Conservation (phyloP, 306 rosid genomes). For the Oemleria cerasiformis region DNA sequence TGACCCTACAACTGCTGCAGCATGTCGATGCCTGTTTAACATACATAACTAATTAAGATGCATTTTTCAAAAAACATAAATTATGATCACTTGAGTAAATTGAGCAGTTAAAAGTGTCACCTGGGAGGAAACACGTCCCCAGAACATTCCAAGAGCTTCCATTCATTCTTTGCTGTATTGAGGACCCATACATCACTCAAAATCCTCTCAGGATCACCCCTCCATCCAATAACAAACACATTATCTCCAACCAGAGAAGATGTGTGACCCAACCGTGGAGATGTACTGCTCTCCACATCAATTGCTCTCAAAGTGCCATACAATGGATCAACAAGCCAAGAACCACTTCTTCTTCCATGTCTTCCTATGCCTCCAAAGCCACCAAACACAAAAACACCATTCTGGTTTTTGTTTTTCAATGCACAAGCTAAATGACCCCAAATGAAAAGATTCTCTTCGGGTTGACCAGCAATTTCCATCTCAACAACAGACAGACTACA, state of each 20-base stretch:
- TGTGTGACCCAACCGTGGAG: slow-evolving; percentile 75
- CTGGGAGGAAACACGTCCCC: slow-evolving; percentile 69
- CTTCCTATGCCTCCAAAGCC: slow-evolving; percentile 96
- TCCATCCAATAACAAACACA: slow-evolving; percentile 81
- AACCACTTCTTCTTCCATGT: slow-evolving; percentile 71
- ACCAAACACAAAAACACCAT: slow-evolving; percentile 60
- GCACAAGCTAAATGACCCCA: slow-evolving; percentile 89
- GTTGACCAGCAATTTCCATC: slow-evolving; percentile 56
- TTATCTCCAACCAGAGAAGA: slow-evolving; percentile 58
- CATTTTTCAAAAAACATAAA: background rate
- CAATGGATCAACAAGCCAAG: slow-evolving; percentile 52
- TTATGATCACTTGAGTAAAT: background rate
- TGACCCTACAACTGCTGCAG: slow-evolving; percentile 70
- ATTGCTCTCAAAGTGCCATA: slow-evolving; percentile 49
- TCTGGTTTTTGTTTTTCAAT: slow-evolving; percentile 25
- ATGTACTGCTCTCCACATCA: slow-evolving; percentile 36
- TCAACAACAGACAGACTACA: slow-evolving; percentile 49
- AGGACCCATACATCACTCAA: slow-evolving; percentile 73
- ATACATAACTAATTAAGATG: slow-evolving; percentile 2
- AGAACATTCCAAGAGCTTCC: slow-evolving; percentile 54
- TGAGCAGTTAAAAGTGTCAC: slow-evolving; percentile 31
- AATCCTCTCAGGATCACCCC: slow-evolving; percentile 78
- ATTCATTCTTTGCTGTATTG: slow-evolving; percentile 41
- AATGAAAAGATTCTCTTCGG: slow-evolving; percentile 61
- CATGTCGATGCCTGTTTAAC: slow-evolving; percentile 82